Evolutionary conservation across 306 rosid genomes (phyloP).

Genomic region (Glycyrrhiza uralensis): DNA sequence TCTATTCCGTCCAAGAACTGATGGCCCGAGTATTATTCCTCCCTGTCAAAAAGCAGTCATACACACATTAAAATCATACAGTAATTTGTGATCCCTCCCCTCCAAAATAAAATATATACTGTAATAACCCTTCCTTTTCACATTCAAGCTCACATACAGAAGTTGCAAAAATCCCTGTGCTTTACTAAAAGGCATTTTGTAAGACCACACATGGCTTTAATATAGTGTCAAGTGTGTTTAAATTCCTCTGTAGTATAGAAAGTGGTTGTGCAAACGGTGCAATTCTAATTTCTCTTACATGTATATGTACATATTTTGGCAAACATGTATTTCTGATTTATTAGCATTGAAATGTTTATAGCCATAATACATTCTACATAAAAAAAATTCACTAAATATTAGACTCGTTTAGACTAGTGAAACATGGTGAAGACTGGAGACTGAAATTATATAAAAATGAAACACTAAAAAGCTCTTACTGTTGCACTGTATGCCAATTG

Average conservation of each 20-base stretch:
- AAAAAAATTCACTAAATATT: not conserved
- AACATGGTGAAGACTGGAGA: not conserved
- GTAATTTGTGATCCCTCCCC: not conserved
- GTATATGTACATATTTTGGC: not conserved
- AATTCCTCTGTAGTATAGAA: not conserved
- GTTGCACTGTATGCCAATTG: not conserved
- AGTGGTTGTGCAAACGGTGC: not conserved
- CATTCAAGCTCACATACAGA: not conserved
- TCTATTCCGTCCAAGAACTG: constrained; percentile 74
- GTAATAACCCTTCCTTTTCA: not conserved
- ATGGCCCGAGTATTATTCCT: constrained; percentile 84
- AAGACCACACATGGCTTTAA: not conserved
- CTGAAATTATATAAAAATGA: not conserved
- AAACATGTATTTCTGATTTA: not conserved
- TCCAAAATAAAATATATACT: not conserved
- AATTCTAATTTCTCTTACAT: not conserved
- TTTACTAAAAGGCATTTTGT: not conserved
- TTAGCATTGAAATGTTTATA: not conserved
- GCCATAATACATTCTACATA: not conserved
- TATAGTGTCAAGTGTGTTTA: not conserved
- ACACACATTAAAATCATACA: not conserved
- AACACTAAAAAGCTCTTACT: not conserved
- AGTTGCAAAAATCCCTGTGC: not conserved
- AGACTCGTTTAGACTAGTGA: not conserved
- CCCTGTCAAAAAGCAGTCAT: constrained; percentile 50